Evolutionary conservation across 257 asterid species (phyloP), one percentile per base, ranked within the genome.

Genomic region (Nicotiana tomentosiformis): DNA sequence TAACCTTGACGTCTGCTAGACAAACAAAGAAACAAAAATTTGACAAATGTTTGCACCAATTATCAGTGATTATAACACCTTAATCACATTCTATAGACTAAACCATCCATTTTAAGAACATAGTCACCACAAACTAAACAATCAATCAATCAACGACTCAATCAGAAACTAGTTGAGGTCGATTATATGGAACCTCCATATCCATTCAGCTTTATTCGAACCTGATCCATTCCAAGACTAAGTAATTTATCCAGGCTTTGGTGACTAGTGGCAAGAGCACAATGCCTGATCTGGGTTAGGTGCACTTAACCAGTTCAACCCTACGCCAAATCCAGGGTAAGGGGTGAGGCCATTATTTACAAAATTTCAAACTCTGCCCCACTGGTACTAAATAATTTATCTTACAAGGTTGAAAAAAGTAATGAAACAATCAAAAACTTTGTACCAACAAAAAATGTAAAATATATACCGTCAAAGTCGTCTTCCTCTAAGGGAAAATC

Each of bases 401-500:
- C 43, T 29, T 65, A 29, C 32, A 58, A 58, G 30, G 70, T 5
- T 32, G 15, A 65, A 65, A 26, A 29, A 14, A 12, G 32, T 29
- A 65, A 65, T 5, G 16, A 65, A 65, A 65, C n/a, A 65, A 29
- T 30, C 49, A 43, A 43, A 43, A 7, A 43, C 49, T 43, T 43
- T 8, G 49, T 43, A 43, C 49, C 49, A 8, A 43, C 49, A 43
- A 43, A 43, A 39, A 43, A 39, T 39, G 49, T 8, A 43, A 7
- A 37, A 43, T 43, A 43, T 84, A 80, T 79, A 94, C 99, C 98
- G 78, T 93, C 94, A 82, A 90, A 91, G 61, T 92, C 98, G 66
- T 94, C 99, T 81, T 94, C 98, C 83, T 96, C 99, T 23, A 93
- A 85, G 5, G 99, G 97, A 83, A 94, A 96, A 90, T 96, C 98